Base-by-base conservation (phyloP, 257 asterid genomes). In the Galeopsis tetrahit region DNA sequence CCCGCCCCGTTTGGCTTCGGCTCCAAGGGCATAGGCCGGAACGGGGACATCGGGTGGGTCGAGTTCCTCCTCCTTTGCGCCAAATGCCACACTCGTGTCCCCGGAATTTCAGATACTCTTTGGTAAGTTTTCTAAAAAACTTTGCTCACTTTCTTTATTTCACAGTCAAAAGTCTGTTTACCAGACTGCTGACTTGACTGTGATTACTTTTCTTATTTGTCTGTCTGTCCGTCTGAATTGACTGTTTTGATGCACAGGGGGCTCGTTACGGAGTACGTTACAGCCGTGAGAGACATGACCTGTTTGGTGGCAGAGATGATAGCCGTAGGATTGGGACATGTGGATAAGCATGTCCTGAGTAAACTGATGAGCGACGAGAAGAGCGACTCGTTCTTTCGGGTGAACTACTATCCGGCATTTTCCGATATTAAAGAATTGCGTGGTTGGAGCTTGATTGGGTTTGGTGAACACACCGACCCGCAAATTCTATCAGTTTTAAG, bases 391-490 rank as follows among this genome's bases (percentile, higher is more conserved):
- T 77, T 78, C 14, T 79, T 87, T n/a, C 63, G 92, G 79, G 58
- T 87, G 7, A 87, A 87, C 75, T 84, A 82, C 67, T 87, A 87
- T 52, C 92, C 92, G 8, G 56, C 88, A 10, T 79, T 88, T n/a
- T 83, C 86, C 4, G 82, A 75, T 38, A 71, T 76, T 3, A 81
- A 72, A 32, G 82, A 82, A 42, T 61, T 75, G 83, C 69, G 77
- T 21, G 83, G 83, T 10, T 78, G 77, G 34, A 77, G 72, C 55
- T 48, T 83, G 44, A 49, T 85, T 13, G 90, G 92, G 7, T 84
- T 87, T 14, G 92, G 92, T 5, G 92, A 83, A 32, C 90, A 85
- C 72, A 85, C 90, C 1, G 90, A 85, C 84, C 90, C 90, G 7
- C 90, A 85, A 49, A 77, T 85, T 10, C 71, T 85, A 35, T 83